Evolutionary conservation across 2,329 filamentous ascomycete genomes (phyloP), one percentile per base, ranked within the genome.

Genomic region (Pyricularia grisea): DNA sequence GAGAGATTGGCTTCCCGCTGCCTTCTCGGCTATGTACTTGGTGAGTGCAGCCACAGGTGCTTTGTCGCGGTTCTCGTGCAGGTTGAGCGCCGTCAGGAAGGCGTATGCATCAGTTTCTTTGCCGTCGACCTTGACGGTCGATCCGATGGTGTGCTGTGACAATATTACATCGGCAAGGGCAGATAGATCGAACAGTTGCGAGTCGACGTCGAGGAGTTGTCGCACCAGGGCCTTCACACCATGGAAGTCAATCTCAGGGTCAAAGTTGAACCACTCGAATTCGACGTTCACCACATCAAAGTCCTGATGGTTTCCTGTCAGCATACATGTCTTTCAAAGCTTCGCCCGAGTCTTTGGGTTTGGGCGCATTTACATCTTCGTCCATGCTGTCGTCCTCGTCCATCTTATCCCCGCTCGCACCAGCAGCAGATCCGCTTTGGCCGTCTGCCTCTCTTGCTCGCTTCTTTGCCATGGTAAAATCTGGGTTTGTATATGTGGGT

Each of bases 181-280:
- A 6, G 93, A 97, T 73, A 97, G 86, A 79, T 98, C 91, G 82
- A 97, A 93, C 33, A 96, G 84, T 70, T 90, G 86, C 65, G 91
- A 86, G 80, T 99, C 95, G 68, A 92, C 88, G 78, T 98, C 95
- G 78, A 99, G 90, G 61, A 99, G 88, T 79, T 99, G 95, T 70
- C 94, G 91, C 70, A 97, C 81, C 9, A 99, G 88, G 11, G 88
- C 90, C 79, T 97, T 97, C 74, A 96, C 87, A 70, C 95, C 95
- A 80, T 98, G 94, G 79, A 98, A 98, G 79, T 99, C 95, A 74
- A 97, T 86, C 9, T 91, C 88, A 1, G 92, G 85, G 74, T 95
- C 90, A 71, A 94, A 97, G 80, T 97, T 96, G 82, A 98, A 99
- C 92, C 93, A 98, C 82, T 99, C 95, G 76, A 99, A 99, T 73